These are phyloP conservation scores for Rosa persica DNA, from an alignment of 306 rosid species.

Conservation along the genomic window DNA sequence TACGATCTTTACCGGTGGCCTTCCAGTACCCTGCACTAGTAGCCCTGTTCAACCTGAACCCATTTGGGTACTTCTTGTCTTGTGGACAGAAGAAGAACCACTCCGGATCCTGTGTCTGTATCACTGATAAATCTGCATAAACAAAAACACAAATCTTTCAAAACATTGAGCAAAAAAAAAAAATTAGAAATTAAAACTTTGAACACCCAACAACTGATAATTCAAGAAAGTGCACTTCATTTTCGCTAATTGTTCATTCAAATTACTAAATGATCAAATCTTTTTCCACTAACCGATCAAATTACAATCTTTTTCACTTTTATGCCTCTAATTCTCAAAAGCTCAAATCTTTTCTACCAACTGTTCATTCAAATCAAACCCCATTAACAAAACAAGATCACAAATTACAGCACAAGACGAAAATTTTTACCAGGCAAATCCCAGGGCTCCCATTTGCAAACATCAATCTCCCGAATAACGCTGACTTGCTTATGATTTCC, in stretches of 20 bases:
- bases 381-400: background rate
- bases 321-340: no score
- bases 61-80: conserved; percentile 93
- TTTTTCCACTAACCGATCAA: background rate
- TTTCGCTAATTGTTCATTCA: background rate
- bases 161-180: background rate
- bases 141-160: background rate
- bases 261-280: background rate
- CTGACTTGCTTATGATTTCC: conserved; percentile 62
- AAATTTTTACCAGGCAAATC: conserved; percentile 74
- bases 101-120: conserved; percentile 77
- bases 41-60: conserved; percentile 85
- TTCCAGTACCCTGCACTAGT: conserved; percentile 87
- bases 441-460: conserved; percentile 97
- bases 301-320: background rate
- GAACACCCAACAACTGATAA: background rate
- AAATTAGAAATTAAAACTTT: background rate
- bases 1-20: conserved; percentile 97
- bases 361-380: background rate
- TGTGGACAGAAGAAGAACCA: conserved; percentile 99
- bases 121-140: conserved; percentile 59
- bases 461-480: conserved; percentile 90
- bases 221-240: background rate
- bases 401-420: background rate
- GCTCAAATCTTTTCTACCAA: background rate